These are phyloP conservation scores for Isabelozyma rhagii DNA, from an alignment of 805 yeast species.

Conservation along the genomic window DNA sequence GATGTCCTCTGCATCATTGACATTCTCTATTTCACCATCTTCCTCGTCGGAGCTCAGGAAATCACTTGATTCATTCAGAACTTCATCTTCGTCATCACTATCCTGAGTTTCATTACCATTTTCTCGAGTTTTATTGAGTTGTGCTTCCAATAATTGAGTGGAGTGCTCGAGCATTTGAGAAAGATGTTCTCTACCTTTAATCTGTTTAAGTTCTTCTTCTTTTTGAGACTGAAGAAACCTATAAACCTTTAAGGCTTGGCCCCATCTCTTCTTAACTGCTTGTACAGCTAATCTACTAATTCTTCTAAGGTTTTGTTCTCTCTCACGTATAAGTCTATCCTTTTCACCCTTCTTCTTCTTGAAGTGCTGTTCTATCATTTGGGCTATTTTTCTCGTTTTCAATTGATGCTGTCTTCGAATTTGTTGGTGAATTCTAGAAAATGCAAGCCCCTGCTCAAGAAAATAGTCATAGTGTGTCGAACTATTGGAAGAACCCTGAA, in stretches of 20 bases:
- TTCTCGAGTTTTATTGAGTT: conserved; percentile 46
- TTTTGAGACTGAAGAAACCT: conserved; percentile 70
- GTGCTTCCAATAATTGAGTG: conserved; percentile 85
- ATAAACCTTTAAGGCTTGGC: conserved; percentile 79
- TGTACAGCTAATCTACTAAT: conserved; percentile 79
- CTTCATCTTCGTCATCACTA: conserved; percentile 19
- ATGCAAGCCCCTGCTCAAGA: conserved; percentile 67
- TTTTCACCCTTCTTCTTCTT: conserved; percentile 84
- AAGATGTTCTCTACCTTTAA: conserved; percentile 81
- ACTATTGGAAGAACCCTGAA: conserved; percentile 39
- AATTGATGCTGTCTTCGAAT: conserved; percentile 60
- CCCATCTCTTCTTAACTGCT: conserved; percentile 89
- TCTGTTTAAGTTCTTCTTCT: conserved; percentile 73
- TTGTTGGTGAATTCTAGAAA: conserved; percentile 69
- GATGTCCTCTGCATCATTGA: conserved; percentile 38
- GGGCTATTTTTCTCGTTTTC: conserved; percentile 70
- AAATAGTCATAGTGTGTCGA: conserved; percentile 71
- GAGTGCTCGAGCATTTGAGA: conserved; percentile 88
- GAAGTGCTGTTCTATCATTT: conserved; percentile 83
- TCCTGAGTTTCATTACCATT: conserved; percentile 21
- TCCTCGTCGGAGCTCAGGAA: conserved; percentile 15
- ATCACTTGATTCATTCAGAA: conserved; percentile 15
- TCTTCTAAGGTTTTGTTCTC: conserved; percentile 64
- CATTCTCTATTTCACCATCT: conserved; percentile 1
- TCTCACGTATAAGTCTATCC: conserved; percentile 73